These are phyloP conservation scores for Paraconiothyrium sp. DNA, from an alignment of 2,329 filamentous ascomycete genomes.

Conservation along the genomic window DNA sequence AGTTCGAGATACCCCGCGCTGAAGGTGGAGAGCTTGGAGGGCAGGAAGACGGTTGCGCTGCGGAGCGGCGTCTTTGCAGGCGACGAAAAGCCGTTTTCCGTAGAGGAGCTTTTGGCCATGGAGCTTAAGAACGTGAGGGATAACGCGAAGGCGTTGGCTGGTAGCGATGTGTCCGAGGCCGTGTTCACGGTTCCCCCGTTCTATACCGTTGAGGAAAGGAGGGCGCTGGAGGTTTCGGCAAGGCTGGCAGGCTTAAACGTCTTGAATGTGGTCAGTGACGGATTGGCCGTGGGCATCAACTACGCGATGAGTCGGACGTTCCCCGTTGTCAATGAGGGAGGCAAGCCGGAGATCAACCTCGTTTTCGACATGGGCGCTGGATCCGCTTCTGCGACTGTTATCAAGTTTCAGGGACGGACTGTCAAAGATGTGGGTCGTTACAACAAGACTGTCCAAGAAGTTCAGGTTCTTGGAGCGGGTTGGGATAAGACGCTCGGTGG, in stretches of 20 bases:
- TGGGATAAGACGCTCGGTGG: slow-evolving; percentile 93
- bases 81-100: slow-evolving; percentile 70
- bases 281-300: slow-evolving; percentile 90
- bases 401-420: slow-evolving; percentile 87
- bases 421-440: slow-evolving; percentile 92
- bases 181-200: slow-evolving; percentile 92
- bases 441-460: slow-evolving; percentile 97
- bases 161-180: slow-evolving; percentile 78
- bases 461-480: slow-evolving; percentile 84
- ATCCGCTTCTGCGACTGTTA: slow-evolving; percentile 86
- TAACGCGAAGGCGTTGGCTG: slow-evolving; percentile 86
- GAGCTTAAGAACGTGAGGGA: slow-evolving; percentile 89
- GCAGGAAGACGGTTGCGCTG: slow-evolving; percentile 76
- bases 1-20: slow-evolving; percentile 80
- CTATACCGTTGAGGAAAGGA: slow-evolving; percentile 89
- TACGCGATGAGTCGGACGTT: slow-evolving; percentile 94
- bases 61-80: slow-evolving; percentile 79
- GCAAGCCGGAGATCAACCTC: slow-evolving; percentile 88
- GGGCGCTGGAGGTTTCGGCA: slow-evolving; percentile 83
- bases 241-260: slow-evolving; percentile 89
- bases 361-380: slow-evolving; percentile 98
- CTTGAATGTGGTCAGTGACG: slow-evolving; percentile 85
- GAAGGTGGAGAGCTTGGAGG: slow-evolving; percentile 69
- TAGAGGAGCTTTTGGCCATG: slow-evolving; percentile 97
- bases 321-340: slow-evolving; percentile 81